phyloP scores from a whole-genome alignment of 2,329 filamentous ascomycete species.

The Eutypella sp. region DNA sequence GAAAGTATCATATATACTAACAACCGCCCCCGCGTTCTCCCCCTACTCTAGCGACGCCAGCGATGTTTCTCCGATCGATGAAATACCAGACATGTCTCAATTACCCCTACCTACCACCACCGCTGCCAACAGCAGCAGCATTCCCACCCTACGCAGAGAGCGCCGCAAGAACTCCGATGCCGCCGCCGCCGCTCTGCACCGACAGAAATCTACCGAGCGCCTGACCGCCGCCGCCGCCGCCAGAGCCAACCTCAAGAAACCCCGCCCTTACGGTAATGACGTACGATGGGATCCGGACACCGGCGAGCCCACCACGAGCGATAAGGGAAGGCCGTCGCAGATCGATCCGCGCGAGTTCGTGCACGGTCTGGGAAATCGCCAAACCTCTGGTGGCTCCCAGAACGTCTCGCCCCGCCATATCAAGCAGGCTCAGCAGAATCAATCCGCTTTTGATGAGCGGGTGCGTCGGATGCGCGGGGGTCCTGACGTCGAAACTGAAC shows the following conservation, averaged over 20 bases:
- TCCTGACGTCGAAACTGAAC: conserved; percentile 19
- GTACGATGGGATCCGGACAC: conserved; percentile 62
- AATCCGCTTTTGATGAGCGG: conserved; percentile 39
- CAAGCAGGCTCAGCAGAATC: conserved; percentile 21
- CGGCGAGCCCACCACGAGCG: conserved; percentile 57
- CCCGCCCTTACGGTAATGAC: conserved; percentile 31
- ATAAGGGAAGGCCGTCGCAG: conserved; percentile 50
- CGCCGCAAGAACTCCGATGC: conserved; percentile 41
- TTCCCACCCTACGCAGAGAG: conserved; percentile 49
- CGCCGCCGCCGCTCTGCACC: conserved; percentile 31
- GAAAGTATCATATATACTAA: conserved; percentile 16
- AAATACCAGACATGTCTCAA: conserved; percentile 33
- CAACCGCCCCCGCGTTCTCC: conserved; percentile 15
- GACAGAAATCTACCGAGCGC: conserved; percentile 33
- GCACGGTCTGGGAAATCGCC: conserved; percentile 29
- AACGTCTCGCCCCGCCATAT: conserved; percentile 23
- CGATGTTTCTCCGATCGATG: conserved; percentile 52
- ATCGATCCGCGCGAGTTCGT: conserved; percentile 49
- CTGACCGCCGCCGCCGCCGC: no score
- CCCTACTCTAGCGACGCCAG: conserved; percentile 17
- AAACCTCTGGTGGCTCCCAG: no score
- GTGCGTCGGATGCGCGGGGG: conserved; percentile 39
- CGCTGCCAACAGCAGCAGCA: conserved; percentile 34
- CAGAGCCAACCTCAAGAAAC: no score
- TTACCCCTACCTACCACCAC: conserved; percentile 15